Evolutionary conservation across 1,284 basidiomycete genomes (phyloP), one percentile per base, ranked within the genome.

Genomic region (Irpex rosettiformis): DNA sequence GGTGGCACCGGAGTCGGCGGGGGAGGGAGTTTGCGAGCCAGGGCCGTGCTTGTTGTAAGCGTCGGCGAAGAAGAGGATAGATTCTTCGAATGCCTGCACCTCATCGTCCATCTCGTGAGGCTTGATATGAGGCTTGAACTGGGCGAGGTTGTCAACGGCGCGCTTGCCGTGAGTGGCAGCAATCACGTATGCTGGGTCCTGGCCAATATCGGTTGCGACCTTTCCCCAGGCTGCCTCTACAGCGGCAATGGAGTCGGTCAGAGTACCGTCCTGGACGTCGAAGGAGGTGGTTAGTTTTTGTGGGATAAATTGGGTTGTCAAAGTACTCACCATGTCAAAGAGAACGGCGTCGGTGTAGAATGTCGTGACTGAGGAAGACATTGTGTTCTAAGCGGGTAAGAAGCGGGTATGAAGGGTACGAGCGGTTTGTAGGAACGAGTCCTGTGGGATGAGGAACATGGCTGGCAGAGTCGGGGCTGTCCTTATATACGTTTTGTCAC

Each of bases 221-320:
- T 85, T 86, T 33, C 82, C 82, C 89, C 89, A 91, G 5, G 89
- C 89, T 4, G 87, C 86, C 70, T 91, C 89, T 62, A 91, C 87
- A 7, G 89, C 89, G 24, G 84, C 76, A 67, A 90, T 90, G 27
- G 86, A 89, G 69, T 90, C 86, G 55, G 88, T 89, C 57, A 90
- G 75, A 10, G 87, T 89, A 47, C 86, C 86, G 67, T 88, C 85
- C 85, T 87, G 63, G 55, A 22, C 58, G 53, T 11, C 3, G 2
- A 47, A 47, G 22, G n/a, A n/a, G n/a, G n/a, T n/a, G 3, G 21
- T 24, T 21, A 21, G 43, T 37, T 21, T 18, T 47, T 18, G 57
- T 8, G 47, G 18, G 13, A 47, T 27, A n/a, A 43, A 30, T 22
- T 48, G 27, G 6, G 11, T 4, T 27, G 27, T 25, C 11, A 1